These are phyloP conservation scores for Discostella stelligera DNA, from an alignment of 352 stramenopile species.

Conservation along the genomic window DNA sequence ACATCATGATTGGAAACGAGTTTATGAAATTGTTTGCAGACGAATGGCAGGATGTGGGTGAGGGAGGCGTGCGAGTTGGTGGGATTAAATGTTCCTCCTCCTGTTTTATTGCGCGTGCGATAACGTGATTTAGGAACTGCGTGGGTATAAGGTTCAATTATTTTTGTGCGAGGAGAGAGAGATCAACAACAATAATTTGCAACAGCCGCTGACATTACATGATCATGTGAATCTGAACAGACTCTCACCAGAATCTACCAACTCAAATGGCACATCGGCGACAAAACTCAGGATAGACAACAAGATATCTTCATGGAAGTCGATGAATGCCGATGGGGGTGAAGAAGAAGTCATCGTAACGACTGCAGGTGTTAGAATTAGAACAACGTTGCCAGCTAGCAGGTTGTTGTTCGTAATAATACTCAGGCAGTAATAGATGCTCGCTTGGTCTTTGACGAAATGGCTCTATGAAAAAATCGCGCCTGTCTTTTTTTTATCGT, in stretches of 20 bases:
- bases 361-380: no score
- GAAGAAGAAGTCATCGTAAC: neutral
- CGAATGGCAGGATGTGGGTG: conserved; percentile 57
- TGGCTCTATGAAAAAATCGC: no score
- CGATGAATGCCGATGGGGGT: conserved; percentile 13
- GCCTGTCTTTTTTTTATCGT: neutral
- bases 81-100: conserved; percentile 1
- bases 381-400: neutral
- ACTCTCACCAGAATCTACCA: conserved; percentile 18
- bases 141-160: neutral
- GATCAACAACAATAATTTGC: neutral
- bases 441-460: no score
- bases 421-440: no score
- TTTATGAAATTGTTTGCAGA: conserved; percentile 67
- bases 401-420: conserved; percentile 22
- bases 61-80: conserved; percentile 40
- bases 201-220: conserved; percentile 9
- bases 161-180: neutral
- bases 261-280: conserved; percentile 65
- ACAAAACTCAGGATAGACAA: conserved; percentile 65
- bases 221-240: conserved; percentile 1
- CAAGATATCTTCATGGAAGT: conserved; percentile 65
- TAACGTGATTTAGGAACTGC: conserved; percentile 7
- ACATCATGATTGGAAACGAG: conserved; percentile 45
- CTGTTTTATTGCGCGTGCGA: conserved; percentile 15